phyloP scores from a whole-genome alignment of 305 asterid species.

The Coffea humblotiana region DNA sequence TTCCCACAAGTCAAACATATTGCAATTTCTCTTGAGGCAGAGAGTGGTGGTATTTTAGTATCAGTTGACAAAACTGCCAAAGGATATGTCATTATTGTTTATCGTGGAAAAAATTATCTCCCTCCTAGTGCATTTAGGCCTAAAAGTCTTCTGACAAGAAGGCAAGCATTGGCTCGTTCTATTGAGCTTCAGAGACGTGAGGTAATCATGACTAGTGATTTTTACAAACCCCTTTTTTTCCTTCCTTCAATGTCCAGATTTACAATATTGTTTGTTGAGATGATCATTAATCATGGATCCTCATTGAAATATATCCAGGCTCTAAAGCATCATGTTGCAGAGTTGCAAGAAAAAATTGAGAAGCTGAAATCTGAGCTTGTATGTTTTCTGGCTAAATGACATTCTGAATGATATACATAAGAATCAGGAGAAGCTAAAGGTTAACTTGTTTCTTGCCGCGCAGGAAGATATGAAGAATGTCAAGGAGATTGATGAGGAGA shows the following conservation, averaged over 20 bases:
- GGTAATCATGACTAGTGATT: constrained; percentile 23
- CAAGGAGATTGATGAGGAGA: constrained; percentile 44
- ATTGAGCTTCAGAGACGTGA: constrained; percentile 54
- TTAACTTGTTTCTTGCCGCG: constrained; percentile 6
- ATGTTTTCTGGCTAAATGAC: constrained; percentile 13
- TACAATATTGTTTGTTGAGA: not conserved
- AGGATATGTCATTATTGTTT: constrained; percentile 46
- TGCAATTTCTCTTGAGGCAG: constrained; percentile 81
- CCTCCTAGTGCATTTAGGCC: constrained; percentile 37
- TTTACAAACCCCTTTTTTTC: not conserved
- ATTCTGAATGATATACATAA: not conserved
- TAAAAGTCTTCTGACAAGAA: constrained; percentile 43
- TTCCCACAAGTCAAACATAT: constrained; percentile 69
- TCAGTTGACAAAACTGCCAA: constrained; percentile 65
- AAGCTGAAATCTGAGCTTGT: constrained; percentile 45
- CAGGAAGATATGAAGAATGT: constrained; percentile 37
- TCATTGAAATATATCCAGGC: constrained; percentile 26
- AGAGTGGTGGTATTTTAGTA: constrained; percentile 91
- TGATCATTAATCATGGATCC: not conserved
- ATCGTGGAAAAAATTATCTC: constrained; percentile 50
- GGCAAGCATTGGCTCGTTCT: constrained; percentile 48
- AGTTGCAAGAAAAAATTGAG: constrained; percentile 36
- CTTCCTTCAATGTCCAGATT: not conserved
- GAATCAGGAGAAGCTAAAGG: not conserved
- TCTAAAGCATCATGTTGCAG: constrained; percentile 41